Percentiles rank a stretch among this genome's conserved stretches.
Conservation (phyloP, 345 rosid genomes). For the Eucalyptus regnans region DNA sequence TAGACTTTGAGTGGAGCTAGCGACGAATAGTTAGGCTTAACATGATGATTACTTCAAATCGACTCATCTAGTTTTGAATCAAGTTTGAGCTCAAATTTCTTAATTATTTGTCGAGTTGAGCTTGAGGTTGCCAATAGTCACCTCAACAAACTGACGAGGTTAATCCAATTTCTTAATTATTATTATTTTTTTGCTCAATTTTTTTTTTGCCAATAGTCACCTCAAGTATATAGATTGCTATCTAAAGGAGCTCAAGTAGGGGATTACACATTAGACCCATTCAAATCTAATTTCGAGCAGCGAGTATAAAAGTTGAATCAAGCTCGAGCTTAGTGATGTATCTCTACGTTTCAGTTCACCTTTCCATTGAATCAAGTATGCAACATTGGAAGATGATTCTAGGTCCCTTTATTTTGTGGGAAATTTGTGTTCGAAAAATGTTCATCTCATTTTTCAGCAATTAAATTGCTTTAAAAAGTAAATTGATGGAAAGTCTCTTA, state of each 20-base stretch:
- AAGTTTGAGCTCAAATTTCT: too few species aligned
- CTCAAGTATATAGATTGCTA: neutral
- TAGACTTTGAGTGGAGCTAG: too few species aligned
- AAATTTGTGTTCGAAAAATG: neutral
- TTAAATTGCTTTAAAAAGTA: neutral
- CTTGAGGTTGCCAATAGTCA: too few species aligned
- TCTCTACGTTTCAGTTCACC: neutral
- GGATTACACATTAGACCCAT: neutral
- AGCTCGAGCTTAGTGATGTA: neutral
- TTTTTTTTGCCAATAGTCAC: too few species aligned
- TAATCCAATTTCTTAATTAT: too few species aligned
- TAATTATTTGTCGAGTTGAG: too few species aligned
- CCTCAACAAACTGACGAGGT: too few species aligned
- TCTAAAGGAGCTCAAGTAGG: neutral
- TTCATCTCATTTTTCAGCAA: neutral
- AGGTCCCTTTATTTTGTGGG: neutral
- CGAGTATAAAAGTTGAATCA: neutral
- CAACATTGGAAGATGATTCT: neutral
- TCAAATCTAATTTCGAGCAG: neutral
- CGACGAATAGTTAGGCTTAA: too few species aligned
- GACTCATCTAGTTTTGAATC: too few species aligned
- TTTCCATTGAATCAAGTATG: neutral
- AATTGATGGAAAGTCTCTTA: neutral
- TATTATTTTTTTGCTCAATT: too few species aligned
- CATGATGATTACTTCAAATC: too few species aligned